Percentiles rank a stretch among this genome's conserved stretches.
Evolutionary conservation across 176 grass and related monocot genomes (phyloP).

Genomic region (Phragmites australis): DNA sequence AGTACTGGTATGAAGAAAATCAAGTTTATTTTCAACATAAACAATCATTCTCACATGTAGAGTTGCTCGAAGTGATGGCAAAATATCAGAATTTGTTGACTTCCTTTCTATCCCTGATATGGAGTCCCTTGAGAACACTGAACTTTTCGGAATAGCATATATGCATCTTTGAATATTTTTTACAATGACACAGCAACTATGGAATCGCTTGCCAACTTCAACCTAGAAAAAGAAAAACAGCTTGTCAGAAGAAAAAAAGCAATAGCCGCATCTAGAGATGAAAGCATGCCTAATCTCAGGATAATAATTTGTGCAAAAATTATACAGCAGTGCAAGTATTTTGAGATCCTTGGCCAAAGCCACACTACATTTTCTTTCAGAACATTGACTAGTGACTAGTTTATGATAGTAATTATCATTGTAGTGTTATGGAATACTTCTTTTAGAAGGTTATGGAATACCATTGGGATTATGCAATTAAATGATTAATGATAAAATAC

Average conservation of each 20-base stretch:
- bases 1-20: conserved; percentile 12
- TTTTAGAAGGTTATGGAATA: not conserved
- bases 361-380: not conserved
- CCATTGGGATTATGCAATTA: not conserved
- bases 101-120: conserved; percentile 52
- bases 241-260: conserved; percentile 4
- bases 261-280: not conserved
- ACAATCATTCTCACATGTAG: conserved; percentile 63
- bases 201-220: conserved; percentile 63
- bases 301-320: not conserved
- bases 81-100: conserved; percentile 49
- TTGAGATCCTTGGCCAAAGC: conserved; percentile 7
- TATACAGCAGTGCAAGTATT: conserved; percentile 17
- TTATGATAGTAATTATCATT: not conserved
- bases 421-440: not conserved
- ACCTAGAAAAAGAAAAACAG: conserved; percentile 63
- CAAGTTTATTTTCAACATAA: conserved; percentile 32
- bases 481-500: conserved; percentile 16
- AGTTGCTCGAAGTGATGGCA: conserved; percentile 58
- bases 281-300: conserved; percentile 4
- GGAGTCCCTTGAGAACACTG: conserved; percentile 61
- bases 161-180: conserved; percentile 98
- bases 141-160: conserved; percentile 79
- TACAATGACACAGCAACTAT: conserved; percentile 82
- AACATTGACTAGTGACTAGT: not conserved